A percentile compares a stretch with the other conserved stretches of the same genome.
Evolutionary conservation across 805 yeast species (phyloP).

Genomic region (Dipodascus geniculatus): DNA sequence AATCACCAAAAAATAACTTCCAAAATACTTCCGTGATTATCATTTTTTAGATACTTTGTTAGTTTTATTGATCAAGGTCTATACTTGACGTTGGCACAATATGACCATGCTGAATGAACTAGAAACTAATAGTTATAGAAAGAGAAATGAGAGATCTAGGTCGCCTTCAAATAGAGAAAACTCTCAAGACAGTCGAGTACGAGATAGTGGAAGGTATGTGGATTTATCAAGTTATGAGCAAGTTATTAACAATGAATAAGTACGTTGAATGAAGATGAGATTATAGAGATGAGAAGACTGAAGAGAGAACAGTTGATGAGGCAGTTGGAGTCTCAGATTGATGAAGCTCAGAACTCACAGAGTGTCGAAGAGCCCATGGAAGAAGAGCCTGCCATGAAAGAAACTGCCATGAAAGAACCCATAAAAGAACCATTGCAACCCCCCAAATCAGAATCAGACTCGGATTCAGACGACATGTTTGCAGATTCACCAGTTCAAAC

Average conservation of each 20-base stretch:
- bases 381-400: too few species aligned
- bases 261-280: neutral
- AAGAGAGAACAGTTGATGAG: neutral
- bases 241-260: too few species aligned
- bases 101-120: neutral
- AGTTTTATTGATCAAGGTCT: neutral
- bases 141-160: neutral
- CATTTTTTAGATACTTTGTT: neutral
- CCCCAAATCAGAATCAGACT: constrained; percentile 2
- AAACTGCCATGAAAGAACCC: too few species aligned
- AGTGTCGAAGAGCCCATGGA: neutral
- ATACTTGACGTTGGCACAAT: too few species aligned
- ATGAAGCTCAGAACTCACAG: neutral
- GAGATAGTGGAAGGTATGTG: too few species aligned
- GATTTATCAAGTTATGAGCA: too few species aligned
- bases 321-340: neutral
- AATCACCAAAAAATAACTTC: too few species aligned
- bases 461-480: constrained; percentile 12
- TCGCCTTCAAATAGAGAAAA: neutral
- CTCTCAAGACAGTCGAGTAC: too few species aligned
- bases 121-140: constrained; percentile 1
- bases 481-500: constrained; percentile 5
- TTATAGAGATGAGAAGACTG: neutral
- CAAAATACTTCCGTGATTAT: too few species aligned
- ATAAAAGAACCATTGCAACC: too few species aligned